Conservation (phyloP, 805 yeast genomes). For the Wickerhamomyces tratensis region DNA sequence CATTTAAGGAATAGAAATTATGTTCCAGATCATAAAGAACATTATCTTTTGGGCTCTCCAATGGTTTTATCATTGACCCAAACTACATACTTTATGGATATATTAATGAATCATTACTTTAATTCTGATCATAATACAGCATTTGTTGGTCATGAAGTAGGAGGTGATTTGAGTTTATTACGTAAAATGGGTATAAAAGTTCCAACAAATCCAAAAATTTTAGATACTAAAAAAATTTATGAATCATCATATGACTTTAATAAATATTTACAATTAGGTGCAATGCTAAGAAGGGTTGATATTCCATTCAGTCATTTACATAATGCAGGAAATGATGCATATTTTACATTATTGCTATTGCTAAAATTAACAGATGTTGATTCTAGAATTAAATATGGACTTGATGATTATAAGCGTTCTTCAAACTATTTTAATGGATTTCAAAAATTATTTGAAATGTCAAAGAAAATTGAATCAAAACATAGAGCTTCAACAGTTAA, state of each 20-base stretch:
- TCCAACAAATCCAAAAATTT: conserved; percentile 22
- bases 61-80: conserved; percentile 27
- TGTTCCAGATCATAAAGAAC: conserved; percentile 43
- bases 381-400: conserved; percentile 14
- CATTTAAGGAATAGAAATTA: conserved; percentile 38
- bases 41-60: conserved; percentile 42
- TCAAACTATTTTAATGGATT: too few relatives aligned
- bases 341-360: conserved; percentile 45
- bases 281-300: conserved; percentile 32
- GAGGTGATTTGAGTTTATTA: conserved; percentile 47
- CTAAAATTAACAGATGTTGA: conserved; percentile 41
- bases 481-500: too few relatives aligned
- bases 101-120: conserved; percentile 34
- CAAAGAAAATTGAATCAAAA: background rate
- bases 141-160: conserved; percentile 52
- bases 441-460: too few relatives aligned
- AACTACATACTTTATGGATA: conserved; percentile 29
- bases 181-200: conserved; percentile 33
- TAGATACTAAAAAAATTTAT: conserved; percentile 44
- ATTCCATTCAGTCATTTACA: conserved; percentile 54
- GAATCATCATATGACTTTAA: conserved; percentile 25
- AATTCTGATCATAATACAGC: conserved; percentile 20
- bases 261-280: conserved; percentile 34
- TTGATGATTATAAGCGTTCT: conserved; percentile 3
- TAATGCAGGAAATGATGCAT: conserved; percentile 67